These are phyloP conservation scores for Chlorella vulgaris DNA, from an alignment of 139 green algal species.

Conservation along the genomic window DNA sequence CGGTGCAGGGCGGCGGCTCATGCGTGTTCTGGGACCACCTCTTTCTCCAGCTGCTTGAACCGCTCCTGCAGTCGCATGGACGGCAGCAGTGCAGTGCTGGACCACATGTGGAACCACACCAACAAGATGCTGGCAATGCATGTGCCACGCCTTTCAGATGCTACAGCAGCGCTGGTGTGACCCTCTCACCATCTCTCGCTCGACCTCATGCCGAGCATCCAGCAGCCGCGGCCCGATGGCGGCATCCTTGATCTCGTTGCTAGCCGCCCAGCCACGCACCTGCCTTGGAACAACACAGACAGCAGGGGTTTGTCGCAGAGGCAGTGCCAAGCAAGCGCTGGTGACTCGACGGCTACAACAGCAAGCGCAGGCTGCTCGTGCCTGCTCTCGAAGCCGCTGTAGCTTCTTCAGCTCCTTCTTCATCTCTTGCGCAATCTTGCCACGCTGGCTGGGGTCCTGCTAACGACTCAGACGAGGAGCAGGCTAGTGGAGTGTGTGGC, in stretches of 20 bases:
- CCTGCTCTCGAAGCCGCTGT: slow-evolving; percentile 42
- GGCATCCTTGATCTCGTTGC: slow-evolving; percentile 28
- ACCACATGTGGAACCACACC: too few species aligned
- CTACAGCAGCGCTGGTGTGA: too few species aligned
- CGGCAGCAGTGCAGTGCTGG: too few species aligned
- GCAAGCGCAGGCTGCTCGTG: too few species aligned
- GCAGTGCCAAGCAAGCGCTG: background rate
- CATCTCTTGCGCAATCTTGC: slow-evolving; percentile 39
- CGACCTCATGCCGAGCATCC: slow-evolving; percentile 34
- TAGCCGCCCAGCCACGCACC: slow-evolving; percentile 37
- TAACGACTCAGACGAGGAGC: background rate
- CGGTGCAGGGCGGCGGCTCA: background rate
- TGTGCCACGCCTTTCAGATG: too few species aligned
- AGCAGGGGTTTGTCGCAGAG: background rate
- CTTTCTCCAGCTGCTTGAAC: slow-evolving; percentile 45
- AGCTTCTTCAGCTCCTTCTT: slow-evolving; percentile 53
- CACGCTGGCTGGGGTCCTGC: slow-evolving; percentile 32
- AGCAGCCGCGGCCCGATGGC: background rate
- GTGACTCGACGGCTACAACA: background rate
- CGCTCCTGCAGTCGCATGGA: slow-evolving; percentile 43
- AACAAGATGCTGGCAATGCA: too few species aligned
- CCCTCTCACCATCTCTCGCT: slow-evolving; percentile 42
- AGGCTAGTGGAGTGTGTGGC: background rate
- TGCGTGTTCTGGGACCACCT: too few species aligned
- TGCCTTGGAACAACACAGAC: background rate